Evolutionary conservation across 768 basidiomycete species (phyloP), one percentile per base, ranked within the genome.

Genomic region (Lyophyllum decastes): DNA sequence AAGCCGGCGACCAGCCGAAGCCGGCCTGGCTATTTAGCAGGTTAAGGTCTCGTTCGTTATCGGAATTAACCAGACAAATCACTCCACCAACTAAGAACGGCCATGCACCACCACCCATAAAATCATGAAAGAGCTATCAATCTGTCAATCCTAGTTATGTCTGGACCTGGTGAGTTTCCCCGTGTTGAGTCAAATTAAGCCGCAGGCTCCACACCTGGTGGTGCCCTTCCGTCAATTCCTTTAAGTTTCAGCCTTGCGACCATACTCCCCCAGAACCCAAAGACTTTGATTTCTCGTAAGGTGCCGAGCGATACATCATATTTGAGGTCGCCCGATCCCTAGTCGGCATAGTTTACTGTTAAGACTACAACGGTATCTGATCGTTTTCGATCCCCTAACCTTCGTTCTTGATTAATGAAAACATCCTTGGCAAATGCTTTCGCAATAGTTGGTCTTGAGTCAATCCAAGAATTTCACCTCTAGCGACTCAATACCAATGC

Each of bases 1-100:
- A 38, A 38, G 35, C 35, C 35, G 35, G 63, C 48, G 51, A 59
- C 47, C 38, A 56, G 48, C 55, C 22, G 38, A 50, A 56, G 55
- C 48, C 55, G 25, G 49, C 54, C 59, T 60, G 60, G 60, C 60
- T 61, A 61, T 61, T 62, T 62, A 62, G 61, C 61, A 62, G 61
- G 61, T 62, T 62, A 62, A 61, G 55, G 89, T 91, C 88, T 91
- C 88, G 83, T 89, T 91, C 85, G 84, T 90, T 90, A 90, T 91
- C 88, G 84, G 88, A 90, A 90, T 92, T 90, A 91, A 90, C 89
- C 90, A 91, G 90, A 92, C 90, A 91, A 91, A 90, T 91, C 90
- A 90, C 89, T 91, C 88, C 88, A 78, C 85, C 82, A 89, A 89
- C 87, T 88, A 89, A 88, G 86, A 89, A 89, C 82, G 85, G 87